phyloP scores from a whole-genome alignment of 2,329 filamentous ascomycete species.

The Setomelanomma holmii region DNA sequence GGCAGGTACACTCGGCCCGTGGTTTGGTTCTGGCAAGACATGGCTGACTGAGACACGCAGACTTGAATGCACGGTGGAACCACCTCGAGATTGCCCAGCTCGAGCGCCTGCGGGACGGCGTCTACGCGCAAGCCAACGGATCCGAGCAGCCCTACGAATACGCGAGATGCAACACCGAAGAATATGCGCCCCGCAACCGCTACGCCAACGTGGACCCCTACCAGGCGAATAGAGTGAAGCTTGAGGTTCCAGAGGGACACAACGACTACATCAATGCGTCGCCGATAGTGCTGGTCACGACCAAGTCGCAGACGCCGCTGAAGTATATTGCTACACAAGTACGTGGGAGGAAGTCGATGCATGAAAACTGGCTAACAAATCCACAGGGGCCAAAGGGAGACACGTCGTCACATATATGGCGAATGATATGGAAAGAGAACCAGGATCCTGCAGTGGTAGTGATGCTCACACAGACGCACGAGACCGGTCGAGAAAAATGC shows the following conservation, averaged over 20 bases:
- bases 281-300: constrained; percentile 53
- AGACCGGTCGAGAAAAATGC: constrained; percentile 81
- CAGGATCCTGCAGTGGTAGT: constrained; percentile 77
- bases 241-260: constrained; percentile 74
- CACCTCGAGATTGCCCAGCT: constrained; percentile 68
- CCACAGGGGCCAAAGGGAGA: constrained; percentile 83
- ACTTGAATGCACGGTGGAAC: constrained; percentile 66
- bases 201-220: constrained; percentile 92
- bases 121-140: constrained; percentile 34
- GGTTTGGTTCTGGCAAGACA: constrained; percentile 1
- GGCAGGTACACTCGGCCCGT: constrained; percentile 54
- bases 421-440: constrained; percentile 91
- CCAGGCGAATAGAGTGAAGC: constrained; percentile 81
- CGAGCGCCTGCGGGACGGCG: constrained; percentile 58
- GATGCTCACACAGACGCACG: constrained; percentile 91
- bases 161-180: constrained; percentile 64
- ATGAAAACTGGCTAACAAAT: no score
- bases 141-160: constrained; percentile 59
- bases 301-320: constrained; percentile 49
- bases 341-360: no score
- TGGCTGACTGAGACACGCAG: constrained; percentile 46
- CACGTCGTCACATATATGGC: constrained; percentile 85
- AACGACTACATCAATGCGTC: constrained; percentile 62
- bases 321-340: constrained; percentile 92
- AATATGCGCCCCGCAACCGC: constrained; percentile 73